These are phyloP conservation scores for Coriolopsis trogii DNA, from an alignment of 1,284 basidiomycete genomes.

Conservation along the genomic window DNA sequence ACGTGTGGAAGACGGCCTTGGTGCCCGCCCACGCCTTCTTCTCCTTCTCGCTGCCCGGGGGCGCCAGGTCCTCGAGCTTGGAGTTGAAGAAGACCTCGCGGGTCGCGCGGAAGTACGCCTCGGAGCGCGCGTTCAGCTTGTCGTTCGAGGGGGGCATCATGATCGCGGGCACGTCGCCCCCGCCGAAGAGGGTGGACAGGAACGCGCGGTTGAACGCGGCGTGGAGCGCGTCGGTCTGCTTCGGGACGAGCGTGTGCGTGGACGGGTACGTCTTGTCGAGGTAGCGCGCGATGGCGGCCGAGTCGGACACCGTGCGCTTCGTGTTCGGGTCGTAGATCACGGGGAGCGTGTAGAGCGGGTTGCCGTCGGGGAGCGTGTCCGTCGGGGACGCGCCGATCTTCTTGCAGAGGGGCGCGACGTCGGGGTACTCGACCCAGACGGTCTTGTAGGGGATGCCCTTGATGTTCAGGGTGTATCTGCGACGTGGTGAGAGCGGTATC, in stretches of 20 bases:
- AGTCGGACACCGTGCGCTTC: constrained; percentile 32
- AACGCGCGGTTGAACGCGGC: constrained; percentile 23
- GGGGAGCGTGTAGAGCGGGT: constrained; percentile 25
- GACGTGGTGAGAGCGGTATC: not conserved
- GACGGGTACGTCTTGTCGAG: constrained; percentile 38
- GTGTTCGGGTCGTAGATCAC: constrained; percentile 23
- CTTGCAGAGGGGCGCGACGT: constrained; percentile 34
- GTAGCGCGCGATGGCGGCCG: constrained; percentile 33
- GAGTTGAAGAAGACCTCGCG: constrained; percentile 18
- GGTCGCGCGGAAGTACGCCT: constrained; percentile 19
- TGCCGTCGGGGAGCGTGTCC: not conserved
- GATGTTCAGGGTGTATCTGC: constrained; percentile 37
- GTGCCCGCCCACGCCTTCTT: constrained; percentile 13
- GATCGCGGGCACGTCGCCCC: constrained; percentile 1
- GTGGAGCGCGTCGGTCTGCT: constrained; percentile 1
- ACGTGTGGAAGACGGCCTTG: constrained; percentile 9
- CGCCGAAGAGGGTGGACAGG: not conserved
- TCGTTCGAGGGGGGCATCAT: constrained; percentile 3
- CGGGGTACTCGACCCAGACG: constrained; percentile 40
- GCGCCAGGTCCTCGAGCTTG: constrained; percentile 20
- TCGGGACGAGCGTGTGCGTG: constrained; percentile 25
- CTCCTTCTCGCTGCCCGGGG: constrained; percentile 4
- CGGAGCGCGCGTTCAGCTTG: constrained; percentile 14
- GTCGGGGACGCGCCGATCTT: constrained; percentile 33
- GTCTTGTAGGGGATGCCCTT: constrained; percentile 39